Conservation (phyloP, 345 rosid genomes). For the Eucalyptus cladocalyx region DNA sequence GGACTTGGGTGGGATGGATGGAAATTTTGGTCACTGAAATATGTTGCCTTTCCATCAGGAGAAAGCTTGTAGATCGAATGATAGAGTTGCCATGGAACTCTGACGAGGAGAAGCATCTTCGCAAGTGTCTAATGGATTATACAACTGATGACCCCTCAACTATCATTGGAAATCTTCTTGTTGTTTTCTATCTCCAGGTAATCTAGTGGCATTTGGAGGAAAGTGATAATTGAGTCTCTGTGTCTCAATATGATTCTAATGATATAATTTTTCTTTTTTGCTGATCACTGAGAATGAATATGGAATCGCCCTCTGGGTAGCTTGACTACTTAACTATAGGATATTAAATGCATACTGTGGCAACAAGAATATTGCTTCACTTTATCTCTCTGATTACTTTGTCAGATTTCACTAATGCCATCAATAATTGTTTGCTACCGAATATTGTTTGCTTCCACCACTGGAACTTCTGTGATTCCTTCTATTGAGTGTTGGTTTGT, state of each 20-base stretch:
- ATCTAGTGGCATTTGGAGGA: not conserved
- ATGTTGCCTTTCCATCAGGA: slow-evolving; percentile 78
- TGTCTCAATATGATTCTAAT: not conserved
- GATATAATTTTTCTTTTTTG: not conserved
- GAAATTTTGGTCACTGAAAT: slow-evolving; percentile 80
- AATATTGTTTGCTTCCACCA: not conserved
- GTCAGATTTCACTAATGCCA: not conserved
- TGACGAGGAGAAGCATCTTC: slow-evolving; percentile 80
- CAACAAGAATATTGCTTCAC: not conserved
- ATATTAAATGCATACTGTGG: not conserved
- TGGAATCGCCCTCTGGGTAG: not conserved
- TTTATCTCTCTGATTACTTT: not conserved
- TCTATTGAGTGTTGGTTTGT: not conserved
- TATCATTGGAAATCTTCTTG: slow-evolving; percentile 69
- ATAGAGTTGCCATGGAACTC: slow-evolving; percentile 91
- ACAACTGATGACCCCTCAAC: slow-evolving; percentile 67
- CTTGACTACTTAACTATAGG: not conserved
- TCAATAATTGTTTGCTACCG: not conserved
- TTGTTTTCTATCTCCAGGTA: slow-evolving; percentile 90
- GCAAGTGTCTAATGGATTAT: slow-evolving; percentile 70
- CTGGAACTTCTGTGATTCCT: not conserved
- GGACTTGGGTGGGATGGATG: slow-evolving; percentile 68
- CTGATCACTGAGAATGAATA: not conserved
- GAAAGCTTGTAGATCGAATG: slow-evolving; percentile 77
- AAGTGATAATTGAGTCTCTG: not conserved